Conservation (phyloP, 2,329 filamentous ascomycete species). For the Seiridium cupressi region DNA sequence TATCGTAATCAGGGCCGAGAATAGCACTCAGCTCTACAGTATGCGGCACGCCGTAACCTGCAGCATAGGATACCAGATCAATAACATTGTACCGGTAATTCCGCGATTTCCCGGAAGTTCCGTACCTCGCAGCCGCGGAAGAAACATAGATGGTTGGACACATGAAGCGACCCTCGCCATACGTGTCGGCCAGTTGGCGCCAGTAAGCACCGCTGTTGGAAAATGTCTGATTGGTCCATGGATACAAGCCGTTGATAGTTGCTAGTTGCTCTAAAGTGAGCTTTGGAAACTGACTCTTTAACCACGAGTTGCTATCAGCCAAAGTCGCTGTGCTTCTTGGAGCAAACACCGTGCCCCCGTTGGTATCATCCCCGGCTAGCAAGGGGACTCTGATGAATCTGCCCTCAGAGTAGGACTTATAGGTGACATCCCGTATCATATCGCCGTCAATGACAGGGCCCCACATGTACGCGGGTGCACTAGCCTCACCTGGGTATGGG, state of each 20-base stretch:
- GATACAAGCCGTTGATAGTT: too few relatives aligned
- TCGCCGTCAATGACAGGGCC: not conserved
- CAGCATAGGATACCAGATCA: constrained; percentile 32
- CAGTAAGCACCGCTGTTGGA: too few relatives aligned
- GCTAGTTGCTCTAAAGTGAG: not conserved
- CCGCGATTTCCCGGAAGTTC: too few relatives aligned
- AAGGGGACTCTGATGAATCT: not conserved
- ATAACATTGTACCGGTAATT: constrained; percentile 47
- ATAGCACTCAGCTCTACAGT: constrained; percentile 45
- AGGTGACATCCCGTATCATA: not conserved
- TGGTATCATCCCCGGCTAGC: not conserved
- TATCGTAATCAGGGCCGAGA: constrained; percentile 37
- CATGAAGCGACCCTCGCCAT: not conserved
- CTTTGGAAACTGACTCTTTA: too few relatives aligned
- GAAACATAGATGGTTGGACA: not conserved
- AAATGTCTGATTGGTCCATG: too few relatives aligned
- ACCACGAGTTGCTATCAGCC: not conserved
- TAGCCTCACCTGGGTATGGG: not conserved
- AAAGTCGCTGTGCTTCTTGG: too few relatives aligned
- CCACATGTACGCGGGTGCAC: not conserved
- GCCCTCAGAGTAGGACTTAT: not conserved
- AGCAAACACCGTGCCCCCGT: too few relatives aligned
- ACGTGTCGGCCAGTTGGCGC: not conserved
- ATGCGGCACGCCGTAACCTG: constrained; percentile 46
- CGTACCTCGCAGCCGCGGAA: too few relatives aligned